These are phyloP conservation scores for Cladosporium sp. DNA, from an alignment of 2,329 filamentous ascomycete genomes.

Conservation along the genomic window DNA sequence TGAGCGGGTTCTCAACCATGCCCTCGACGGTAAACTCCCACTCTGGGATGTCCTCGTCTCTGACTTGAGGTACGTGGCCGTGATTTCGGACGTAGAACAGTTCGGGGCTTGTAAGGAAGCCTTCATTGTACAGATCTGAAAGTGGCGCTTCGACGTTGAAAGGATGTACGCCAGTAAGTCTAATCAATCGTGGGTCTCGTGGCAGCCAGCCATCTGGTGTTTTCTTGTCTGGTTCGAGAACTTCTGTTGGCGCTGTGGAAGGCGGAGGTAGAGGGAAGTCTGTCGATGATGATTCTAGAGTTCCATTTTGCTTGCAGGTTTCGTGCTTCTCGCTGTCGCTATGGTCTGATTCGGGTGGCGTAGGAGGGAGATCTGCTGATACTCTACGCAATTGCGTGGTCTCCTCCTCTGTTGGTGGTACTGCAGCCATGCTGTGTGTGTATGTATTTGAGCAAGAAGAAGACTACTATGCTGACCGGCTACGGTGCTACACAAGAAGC, in stretches of 20 bases:
- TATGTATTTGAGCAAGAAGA: neutral
- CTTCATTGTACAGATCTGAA: slow-evolving; percentile 70
- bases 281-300: slow-evolving; percentile 38
- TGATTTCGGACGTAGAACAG: slow-evolving; percentile 92
- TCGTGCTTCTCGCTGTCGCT: slow-evolving; percentile 27
- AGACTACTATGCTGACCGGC: neutral
- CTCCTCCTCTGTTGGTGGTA: slow-evolving; percentile 20
- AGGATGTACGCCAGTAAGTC: slow-evolving; percentile 82
- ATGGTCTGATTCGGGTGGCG: slow-evolving; percentile 34
- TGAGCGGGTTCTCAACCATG: slow-evolving; percentile 74
- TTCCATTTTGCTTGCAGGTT: slow-evolving; percentile 49
- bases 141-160: slow-evolving; percentile 88
- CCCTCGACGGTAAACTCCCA: slow-evolving; percentile 86
- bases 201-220: slow-evolving; percentile 81
- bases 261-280: slow-evolving; percentile 67
- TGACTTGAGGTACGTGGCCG: slow-evolving; percentile 72
- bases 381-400: slow-evolving; percentile 20
- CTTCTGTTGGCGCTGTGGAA: slow-evolving; percentile 51
- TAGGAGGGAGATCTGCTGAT: slow-evolving; percentile 29
- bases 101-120: slow-evolving; percentile 82
- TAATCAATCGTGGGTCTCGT: slow-evolving; percentile 75
- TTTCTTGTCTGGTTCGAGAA: slow-evolving; percentile 71
- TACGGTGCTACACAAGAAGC: neutral
- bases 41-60: slow-evolving; percentile 65
- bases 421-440: slow-evolving; percentile 11